Evolutionary conservation across 2,329 filamentous ascomycete genomes (phyloP), one percentile per base, ranked within the genome.

Genomic region (Orbilia blumenaviensis): DNA sequence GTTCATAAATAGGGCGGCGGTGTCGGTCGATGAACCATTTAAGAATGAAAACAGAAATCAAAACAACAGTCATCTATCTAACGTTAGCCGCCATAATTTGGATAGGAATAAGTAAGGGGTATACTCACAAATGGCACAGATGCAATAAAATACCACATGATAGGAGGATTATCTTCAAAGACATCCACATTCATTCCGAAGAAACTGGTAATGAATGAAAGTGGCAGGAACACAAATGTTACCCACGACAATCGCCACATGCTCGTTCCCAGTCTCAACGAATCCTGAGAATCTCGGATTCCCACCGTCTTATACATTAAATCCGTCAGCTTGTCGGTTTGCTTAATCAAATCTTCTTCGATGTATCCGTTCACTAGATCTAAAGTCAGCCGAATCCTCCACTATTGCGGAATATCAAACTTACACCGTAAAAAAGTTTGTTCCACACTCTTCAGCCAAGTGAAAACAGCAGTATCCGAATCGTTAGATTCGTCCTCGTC

Each of bases 221-320:
- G 80, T 0, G 86, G 82, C 12, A 83, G 79, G 79, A 83, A 83
- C 64, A 83, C 81, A 62, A 83, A 83, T 8, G 82, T 83, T 27
- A 83, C 81, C 82, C 82, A 83, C 27, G 81, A 82, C 58, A 83
- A 44, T 4, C 81, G 78, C 80, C 80, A 81, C 77, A 81, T 81
- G 79, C 66, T 69, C 50, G 36, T 67, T 3, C 85, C 84, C 1
- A 87, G 82, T 64, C 86, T 84, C 2, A 87, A 81, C 0, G 83
- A 85, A 66, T 86, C 84, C 1, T 85, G 82, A 1, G 85, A 84
- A 78, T 87, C 86, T 29, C 86, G 82, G 63, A 87, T 87, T 2
- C 84, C 85, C 3, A 87, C 86, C 8, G 83, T 84, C 77, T 86
- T 86, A 78, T 87, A 87, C 83, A 87, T 85, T 27, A 85, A 72